Conservation (phyloP, 2,329 filamentous ascomycete species). For the Epichloe aotearoae region DNA sequence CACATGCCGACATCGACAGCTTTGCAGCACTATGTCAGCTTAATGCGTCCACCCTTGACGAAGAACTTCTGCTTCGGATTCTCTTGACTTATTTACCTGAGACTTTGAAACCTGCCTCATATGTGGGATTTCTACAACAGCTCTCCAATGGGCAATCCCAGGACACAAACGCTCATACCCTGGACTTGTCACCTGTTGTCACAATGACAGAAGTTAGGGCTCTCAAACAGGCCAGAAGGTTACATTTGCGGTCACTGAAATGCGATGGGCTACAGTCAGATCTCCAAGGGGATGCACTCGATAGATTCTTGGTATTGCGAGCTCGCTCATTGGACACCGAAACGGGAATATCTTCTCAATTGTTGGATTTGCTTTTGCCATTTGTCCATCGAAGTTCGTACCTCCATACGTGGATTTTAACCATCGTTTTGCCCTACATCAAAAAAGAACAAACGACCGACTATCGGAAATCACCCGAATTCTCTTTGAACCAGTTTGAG, state of each 20-base stretch:
- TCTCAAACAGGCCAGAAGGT: slow-evolving; percentile 46
- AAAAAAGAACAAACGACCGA: slow-evolving; percentile 61
- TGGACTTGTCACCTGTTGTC: slow-evolving; percentile 45
- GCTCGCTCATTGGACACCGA: slow-evolving; percentile 57
- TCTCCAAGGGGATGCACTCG: slow-evolving; percentile 39
- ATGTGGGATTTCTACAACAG: slow-evolving; percentile 47
- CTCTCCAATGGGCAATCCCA: slow-evolving; percentile 36
- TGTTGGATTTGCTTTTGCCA: slow-evolving; percentile 53
- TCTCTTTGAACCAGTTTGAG: slow-evolving; percentile 52
- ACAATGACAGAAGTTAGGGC: slow-evolving; percentile 50
- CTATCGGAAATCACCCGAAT: slow-evolving; percentile 30
- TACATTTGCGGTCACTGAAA: slow-evolving; percentile 47
- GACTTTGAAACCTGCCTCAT: slow-evolving; percentile 47
- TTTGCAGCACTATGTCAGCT: slow-evolving; percentile 46
- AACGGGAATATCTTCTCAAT: slow-evolving; percentile 55
- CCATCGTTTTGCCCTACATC: slow-evolving; percentile 54
- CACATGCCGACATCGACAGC: slow-evolving; percentile 48
- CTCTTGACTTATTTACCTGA: slow-evolving; percentile 69
- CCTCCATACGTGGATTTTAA: slow-evolving; percentile 55
- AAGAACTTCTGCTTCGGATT: slow-evolving; percentile 56
- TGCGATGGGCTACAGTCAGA: slow-evolving; percentile 34
- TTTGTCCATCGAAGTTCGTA: slow-evolving; percentile 50
- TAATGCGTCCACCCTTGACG: slow-evolving; percentile 43
- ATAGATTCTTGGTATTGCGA: slow-evolving; percentile 53
- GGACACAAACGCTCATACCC: slow-evolving; percentile 24